Evolutionary conservation across 768 basidiomycete species (phyloP).

Genomic region (Suillus subaureus): DNA sequence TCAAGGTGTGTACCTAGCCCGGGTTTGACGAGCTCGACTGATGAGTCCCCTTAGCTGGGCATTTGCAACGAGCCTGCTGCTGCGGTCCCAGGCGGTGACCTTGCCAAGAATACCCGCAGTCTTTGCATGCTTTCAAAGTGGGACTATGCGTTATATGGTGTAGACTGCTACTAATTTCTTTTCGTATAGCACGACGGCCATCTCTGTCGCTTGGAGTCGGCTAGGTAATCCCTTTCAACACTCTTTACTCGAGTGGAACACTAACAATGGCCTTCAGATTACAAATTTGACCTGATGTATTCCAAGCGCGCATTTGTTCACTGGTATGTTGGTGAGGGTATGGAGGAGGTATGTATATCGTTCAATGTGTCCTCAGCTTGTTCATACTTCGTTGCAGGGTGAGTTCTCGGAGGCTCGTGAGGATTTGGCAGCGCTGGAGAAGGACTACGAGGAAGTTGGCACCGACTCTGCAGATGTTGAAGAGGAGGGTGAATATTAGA

Average conservation of each 20-base stretch:
- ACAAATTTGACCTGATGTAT: slow-evolving; percentile 98
- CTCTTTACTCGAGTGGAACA: not conserved
- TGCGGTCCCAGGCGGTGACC: slow-evolving; percentile 89
- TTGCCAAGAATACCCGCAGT: slow-evolving; percentile 91
- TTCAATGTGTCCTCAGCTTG: slow-evolving; percentile 1
- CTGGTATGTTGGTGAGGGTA: slow-evolving; percentile 99
- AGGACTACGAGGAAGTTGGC: slow-evolving; percentile 91
- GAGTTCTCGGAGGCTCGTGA: slow-evolving; percentile 99
- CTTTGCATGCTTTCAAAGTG: slow-evolving; percentile 97
- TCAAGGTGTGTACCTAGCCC: slow-evolving; percentile 56
- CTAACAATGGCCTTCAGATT: slow-evolving; percentile 51
- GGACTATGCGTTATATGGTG: slow-evolving; percentile 21
- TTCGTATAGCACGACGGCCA: slow-evolving; percentile 75
- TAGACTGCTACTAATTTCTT: slow-evolving; percentile 3
- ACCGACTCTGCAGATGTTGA: slow-evolving; percentile 75
- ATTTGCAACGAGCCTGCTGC: slow-evolving; percentile 97
- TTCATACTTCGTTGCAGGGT: slow-evolving; percentile 49
- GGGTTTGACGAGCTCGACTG: slow-evolving; percentile 17
- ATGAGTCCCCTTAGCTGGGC: slow-evolving; percentile 61
- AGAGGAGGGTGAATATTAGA: slow-evolving; percentile 62
- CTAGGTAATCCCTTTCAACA: slow-evolving; percentile 48
- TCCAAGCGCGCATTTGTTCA: slow-evolving; percentile 92
- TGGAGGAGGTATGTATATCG: slow-evolving; percentile 75
- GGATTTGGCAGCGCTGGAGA: slow-evolving; percentile 96
- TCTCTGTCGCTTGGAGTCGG: slow-evolving; percentile 93